Evolutionary conservation across 257 asterid species (phyloP).

Genomic region (Coffea eugenioides): DNA sequence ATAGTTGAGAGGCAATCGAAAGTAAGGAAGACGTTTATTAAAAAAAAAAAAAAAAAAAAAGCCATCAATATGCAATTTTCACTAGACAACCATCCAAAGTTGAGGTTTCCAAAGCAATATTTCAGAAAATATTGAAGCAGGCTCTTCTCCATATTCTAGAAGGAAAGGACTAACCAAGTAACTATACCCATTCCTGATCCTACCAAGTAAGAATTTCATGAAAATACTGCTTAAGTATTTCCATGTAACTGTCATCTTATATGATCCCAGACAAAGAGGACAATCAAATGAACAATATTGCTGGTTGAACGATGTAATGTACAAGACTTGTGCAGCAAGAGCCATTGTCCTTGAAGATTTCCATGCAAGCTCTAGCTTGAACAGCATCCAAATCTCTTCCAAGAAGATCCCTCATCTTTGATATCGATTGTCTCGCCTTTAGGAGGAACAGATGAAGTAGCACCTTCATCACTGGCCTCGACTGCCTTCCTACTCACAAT

Average conservation of each 20-base stretch:
- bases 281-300: neutral
- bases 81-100: neutral
- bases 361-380: slow-evolving; percentile 17
- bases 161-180: neutral
- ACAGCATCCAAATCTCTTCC: slow-evolving; percentile 25
- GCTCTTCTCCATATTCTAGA: neutral
- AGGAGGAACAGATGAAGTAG: slow-evolving; percentile 20
- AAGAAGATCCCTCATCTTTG: slow-evolving; percentile 18
- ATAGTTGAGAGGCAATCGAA: neutral
- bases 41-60: neutral
- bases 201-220: neutral
- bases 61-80: neutral
- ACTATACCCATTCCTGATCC: slow-evolving; percentile 5
- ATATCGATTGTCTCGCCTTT: slow-evolving; percentile 23
- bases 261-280: slow-evolving; percentile 8
- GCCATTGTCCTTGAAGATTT: slow-evolving; percentile 4
- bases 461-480: slow-evolving; percentile 24
- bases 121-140: slow-evolving; percentile 1
- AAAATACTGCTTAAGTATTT: neutral
- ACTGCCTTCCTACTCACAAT: slow-evolving; percentile 23
- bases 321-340: slow-evolving; percentile 5
- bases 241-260: neutral
- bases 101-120: neutral
- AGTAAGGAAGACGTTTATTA: neutral
- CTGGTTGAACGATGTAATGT: slow-evolving; percentile 2